Base-by-base conservation (phyloP, 2,329 filamentous ascomycete genomes). In the Ascochyta pisi region DNA sequence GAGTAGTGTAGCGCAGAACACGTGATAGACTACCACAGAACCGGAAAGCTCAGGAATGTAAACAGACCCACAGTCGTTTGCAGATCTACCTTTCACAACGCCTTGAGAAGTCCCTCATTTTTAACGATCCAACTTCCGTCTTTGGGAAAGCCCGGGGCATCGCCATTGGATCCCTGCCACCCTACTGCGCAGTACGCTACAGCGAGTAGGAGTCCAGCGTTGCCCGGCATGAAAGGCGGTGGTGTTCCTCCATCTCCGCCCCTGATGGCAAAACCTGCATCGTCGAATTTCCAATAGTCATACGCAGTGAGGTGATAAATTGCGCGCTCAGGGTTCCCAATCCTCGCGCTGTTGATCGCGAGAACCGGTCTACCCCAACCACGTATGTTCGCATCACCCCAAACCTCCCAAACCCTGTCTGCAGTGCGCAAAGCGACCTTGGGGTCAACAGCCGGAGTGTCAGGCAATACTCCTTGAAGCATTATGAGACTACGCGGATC, bases 141-240 rank as follows among this genome's bases (percentile, higher is more conserved):
- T 22, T 60, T 58, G 8, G 63, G 62, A 53, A 65, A 68, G 4
- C 67, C 66, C 1, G 67, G 67, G 12, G 59, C 49, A 35, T 67
- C 50, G 31, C 71, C 79, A 24, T 76, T 70, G 34, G 66, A 70
- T 2, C 76, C 81, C 55, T 84, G 79, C 82, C 83, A 85, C 6
- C 67, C 83, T 0, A 79, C 82, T 3, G 80, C 81, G 76, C 85
- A 79, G 78, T 84, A 83, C 6, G 80, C 83, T 57, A 82, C 42
- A 0, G 81, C 81, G 38, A 82, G 65, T 61, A 86, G 58, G 50
- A 85, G 73, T 1, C 77, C 77, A 0, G 80, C 77, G 38, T 78
- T 77, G n/a, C 79, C 80, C 0, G 83, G 83, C 58, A 85, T 83
- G 66, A 85, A 86, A 4, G 83, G 83, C 15, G 83, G 85, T 3